Percentiles rank a stretch among this genome's conserved stretches.
phyloP scores from a whole-genome alignment of 345 rosid species.

The Eucalyptus erythrocorys region DNA sequence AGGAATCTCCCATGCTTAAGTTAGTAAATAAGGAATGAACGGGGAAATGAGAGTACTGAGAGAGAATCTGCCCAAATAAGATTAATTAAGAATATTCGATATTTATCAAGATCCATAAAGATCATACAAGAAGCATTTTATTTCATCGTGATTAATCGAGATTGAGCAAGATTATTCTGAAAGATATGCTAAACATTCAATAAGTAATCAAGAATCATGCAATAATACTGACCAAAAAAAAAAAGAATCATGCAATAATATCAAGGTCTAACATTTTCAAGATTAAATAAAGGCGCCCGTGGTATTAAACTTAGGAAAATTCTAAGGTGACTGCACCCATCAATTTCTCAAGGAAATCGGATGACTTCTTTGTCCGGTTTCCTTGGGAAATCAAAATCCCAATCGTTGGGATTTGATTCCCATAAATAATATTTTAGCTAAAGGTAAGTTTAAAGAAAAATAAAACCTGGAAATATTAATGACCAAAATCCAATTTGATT shows the following conservation, averaged over 20 bases:
- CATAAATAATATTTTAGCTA: too few relatives aligned
- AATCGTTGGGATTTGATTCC: too few relatives aligned
- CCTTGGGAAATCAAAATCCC: too few relatives aligned
- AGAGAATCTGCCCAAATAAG: neutral
- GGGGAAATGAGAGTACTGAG: neutral
- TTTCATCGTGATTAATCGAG: neutral
- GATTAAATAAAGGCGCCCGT: neutral
- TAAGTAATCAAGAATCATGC: neutral
- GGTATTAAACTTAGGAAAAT: too few relatives aligned
- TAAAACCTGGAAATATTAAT: too few relatives aligned
- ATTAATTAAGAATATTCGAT: neutral
- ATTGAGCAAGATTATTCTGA: neutral
- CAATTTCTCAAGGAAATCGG: too few relatives aligned
- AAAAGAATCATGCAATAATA: neutral
- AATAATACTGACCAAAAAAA: too few relatives aligned
- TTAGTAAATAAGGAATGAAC: neutral
- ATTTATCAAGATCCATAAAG: neutral
- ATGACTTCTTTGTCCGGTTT: too few relatives aligned
- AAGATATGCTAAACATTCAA: neutral
- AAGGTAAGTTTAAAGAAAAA: too few relatives aligned
- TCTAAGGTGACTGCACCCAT: too few relatives aligned
- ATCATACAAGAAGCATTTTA: neutral
- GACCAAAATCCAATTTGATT: too few relatives aligned
- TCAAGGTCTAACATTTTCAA: neutral
- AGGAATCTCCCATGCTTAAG: neutral